A percentile compares a stretch with the other conserved stretches of the same genome.
These are phyloP conservation scores for Dioszegia crocea DNA, from an alignment of 768 basidiomycete species.

Conservation along the genomic window DNA sequence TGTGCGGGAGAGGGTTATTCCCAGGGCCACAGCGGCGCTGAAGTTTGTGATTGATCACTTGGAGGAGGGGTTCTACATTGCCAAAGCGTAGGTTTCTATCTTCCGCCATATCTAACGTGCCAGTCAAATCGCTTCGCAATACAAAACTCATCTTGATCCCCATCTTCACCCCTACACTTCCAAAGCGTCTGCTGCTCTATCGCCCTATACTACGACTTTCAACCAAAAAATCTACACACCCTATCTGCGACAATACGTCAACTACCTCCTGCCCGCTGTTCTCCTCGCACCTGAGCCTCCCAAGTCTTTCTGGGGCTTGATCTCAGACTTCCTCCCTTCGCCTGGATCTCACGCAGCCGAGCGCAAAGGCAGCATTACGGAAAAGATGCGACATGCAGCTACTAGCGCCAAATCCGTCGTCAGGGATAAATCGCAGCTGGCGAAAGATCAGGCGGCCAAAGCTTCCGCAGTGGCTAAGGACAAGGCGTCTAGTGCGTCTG, in stretches of 20 bases:
- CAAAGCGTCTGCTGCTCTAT: slow-evolving; percentile 8
- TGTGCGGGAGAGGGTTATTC: slow-evolving; percentile 27
- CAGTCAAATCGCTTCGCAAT: slow-evolving; percentile 23
- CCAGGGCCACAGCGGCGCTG: slow-evolving; percentile 20
- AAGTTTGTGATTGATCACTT: slow-evolving; percentile 13
- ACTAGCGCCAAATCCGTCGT: neutral
- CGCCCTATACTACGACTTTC: slow-evolving; percentile 27
- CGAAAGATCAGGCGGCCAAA: neutral
- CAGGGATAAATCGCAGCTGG: neutral
- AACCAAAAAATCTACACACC: slow-evolving; percentile 32
- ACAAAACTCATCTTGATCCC: slow-evolving; percentile 34
- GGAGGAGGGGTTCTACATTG: slow-evolving; percentile 14
- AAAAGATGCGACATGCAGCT: slow-evolving; percentile 18
- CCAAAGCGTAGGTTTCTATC: slow-evolving; percentile 12
- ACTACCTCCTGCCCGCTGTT: slow-evolving; percentile 22
- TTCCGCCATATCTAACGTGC: neutral
- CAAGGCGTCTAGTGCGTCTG: neutral
- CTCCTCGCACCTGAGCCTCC: slow-evolving; percentile 12
- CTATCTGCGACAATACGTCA: slow-evolving; percentile 29
- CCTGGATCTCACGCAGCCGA: slow-evolving; percentile 22
- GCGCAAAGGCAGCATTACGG: slow-evolving; percentile 25
- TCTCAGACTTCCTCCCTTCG: slow-evolving; percentile 36
- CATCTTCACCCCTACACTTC: slow-evolving; percentile 35
- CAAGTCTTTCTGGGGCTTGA: slow-evolving; percentile 33
- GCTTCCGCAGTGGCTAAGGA: neutral